Evolutionary conservation across 768 basidiomycete genomes (phyloP), one percentile per base, ranked within the genome.

Genomic region (Kwoniella dejecticola): DNA sequence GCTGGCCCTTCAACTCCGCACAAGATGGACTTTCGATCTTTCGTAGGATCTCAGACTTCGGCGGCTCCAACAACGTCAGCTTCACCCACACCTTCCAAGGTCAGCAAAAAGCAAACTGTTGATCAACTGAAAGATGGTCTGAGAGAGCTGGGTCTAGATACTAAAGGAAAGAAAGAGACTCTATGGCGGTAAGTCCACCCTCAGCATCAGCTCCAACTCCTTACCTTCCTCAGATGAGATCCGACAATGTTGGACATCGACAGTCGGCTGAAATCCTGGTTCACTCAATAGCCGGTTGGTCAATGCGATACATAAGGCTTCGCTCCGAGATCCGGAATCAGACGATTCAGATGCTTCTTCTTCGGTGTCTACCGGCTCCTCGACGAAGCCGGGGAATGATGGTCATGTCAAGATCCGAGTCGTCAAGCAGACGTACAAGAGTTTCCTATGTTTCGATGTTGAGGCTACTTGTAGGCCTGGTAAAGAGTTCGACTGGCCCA

Each of bases 381-480:
- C 33, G 7, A 7, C 15, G 15, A 30, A 12, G 4, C 17, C 12
- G 15, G 27, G 15, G 13, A 31, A 31, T 3, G 50, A 30, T n/a
- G 26, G 13, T 3, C 40, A 23, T n/a, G 23, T 31, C 30, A 46
- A 19, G 13, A 31, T 33, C 7, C 23, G 45, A 23, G 36, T 62
- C 5, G 3, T 62, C 7, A 62, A 69, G 52, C 71, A 78, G 60
- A 65, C 60, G 0, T 89, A 85, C 71, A 90, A 92, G 47, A 85
- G 84, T 4, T 91, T 91, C 72, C 84, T 96, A 17, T 88, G 96
- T 33, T 82, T 95, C 57, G 94, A 97, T 69, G 88, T 79, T 3
- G 77, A 79, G 54, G 77, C 77, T 27, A 79, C 77, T n/a, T 79
- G 77, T 62, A 65, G 72, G 21, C 70, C 64, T 40, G 88, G 87